These are phyloP conservation scores for Dionaea muscipula DNA, from an alignment of 179 eudicot species.

Conservation along the genomic window DNA sequence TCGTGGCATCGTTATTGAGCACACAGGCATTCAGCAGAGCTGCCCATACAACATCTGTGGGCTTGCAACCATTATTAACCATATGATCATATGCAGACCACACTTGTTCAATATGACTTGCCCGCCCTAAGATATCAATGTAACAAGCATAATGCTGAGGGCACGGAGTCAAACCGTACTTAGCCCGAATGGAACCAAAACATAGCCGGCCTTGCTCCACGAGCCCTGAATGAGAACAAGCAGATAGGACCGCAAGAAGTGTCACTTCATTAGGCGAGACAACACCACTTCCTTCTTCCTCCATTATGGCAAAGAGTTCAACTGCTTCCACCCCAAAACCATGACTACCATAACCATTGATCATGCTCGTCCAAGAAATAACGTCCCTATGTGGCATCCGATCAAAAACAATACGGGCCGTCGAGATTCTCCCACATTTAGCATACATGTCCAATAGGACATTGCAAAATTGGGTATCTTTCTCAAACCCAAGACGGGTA, in stretches of 20 bases:
- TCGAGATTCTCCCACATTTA: constrained; percentile 22
- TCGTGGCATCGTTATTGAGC: constrained; percentile 12
- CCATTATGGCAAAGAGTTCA: constrained; percentile 23
- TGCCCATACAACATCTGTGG: constrained; percentile 21
- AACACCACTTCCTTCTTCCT: constrained; percentile 13
- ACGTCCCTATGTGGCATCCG: constrained; percentile 20
- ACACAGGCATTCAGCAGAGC: constrained; percentile 27
- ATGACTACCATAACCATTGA: constrained; percentile 32
- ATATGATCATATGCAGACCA: constrained; percentile 21
- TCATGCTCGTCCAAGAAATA: constrained; percentile 32
- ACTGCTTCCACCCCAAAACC: constrained; percentile 28
- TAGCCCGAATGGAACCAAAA: constrained; percentile 14
- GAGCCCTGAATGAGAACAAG: constrained; percentile 37
- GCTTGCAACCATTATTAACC: constrained; percentile 16
- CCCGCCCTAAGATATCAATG: constrained; percentile 29
- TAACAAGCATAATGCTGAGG: constrained; percentile 31
- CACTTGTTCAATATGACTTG: constrained; percentile 20
- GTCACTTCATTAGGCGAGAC: constrained; percentile 28
- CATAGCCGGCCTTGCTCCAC: constrained; percentile 21
- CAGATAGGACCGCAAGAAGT: constrained; percentile 28
- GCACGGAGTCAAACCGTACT: constrained; percentile 16
- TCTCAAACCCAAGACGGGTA: constrained; percentile 13
- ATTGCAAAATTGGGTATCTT: constrained; percentile 24
- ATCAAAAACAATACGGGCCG: constrained; percentile 22
- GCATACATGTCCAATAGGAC: constrained; percentile 23